Conservation (phyloP, 495 filamentous ascomycete genomes). For the Neurospora sp. region DNA sequence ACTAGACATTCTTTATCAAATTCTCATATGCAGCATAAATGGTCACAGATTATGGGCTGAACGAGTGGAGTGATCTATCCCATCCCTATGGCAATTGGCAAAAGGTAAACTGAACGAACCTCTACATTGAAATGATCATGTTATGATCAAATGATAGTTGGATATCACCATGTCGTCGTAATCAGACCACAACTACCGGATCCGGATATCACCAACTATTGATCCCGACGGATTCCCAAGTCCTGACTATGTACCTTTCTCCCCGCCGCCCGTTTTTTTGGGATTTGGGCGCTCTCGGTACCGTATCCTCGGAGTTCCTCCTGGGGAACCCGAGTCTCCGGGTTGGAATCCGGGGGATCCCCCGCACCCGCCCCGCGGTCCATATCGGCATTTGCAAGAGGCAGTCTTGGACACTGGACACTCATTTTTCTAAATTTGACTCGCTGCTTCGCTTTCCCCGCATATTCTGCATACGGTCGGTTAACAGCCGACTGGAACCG, state of each 20-base stretch:
- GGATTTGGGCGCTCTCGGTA: neutral
- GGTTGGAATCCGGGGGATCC: neutral
- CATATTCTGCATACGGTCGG: neutral
- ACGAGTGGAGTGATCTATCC: neutral
- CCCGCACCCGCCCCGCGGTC: neutral
- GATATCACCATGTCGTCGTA: neutral
- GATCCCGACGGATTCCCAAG: neutral
- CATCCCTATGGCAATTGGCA: neutral
- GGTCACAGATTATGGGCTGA: neutral
- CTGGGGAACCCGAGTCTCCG: neutral
- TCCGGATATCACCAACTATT: neutral
- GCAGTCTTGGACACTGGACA: neutral
- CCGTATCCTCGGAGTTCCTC: neutral
- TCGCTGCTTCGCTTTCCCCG: neutral
- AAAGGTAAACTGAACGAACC: neutral
- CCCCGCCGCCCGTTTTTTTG: neutral
- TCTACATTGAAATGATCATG: neutral
- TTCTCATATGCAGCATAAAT: neutral
- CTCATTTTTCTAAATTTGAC: neutral
- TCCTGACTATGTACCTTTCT: neutral
- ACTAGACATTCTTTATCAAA: neutral
- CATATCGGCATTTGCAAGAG: neutral
- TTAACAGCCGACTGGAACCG: neutral
- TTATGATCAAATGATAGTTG: neutral
- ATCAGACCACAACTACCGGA: neutral